phyloP scores from a whole-genome alignment of 2,329 filamentous ascomycete species.

The Orbilia brochopaga region DNA sequence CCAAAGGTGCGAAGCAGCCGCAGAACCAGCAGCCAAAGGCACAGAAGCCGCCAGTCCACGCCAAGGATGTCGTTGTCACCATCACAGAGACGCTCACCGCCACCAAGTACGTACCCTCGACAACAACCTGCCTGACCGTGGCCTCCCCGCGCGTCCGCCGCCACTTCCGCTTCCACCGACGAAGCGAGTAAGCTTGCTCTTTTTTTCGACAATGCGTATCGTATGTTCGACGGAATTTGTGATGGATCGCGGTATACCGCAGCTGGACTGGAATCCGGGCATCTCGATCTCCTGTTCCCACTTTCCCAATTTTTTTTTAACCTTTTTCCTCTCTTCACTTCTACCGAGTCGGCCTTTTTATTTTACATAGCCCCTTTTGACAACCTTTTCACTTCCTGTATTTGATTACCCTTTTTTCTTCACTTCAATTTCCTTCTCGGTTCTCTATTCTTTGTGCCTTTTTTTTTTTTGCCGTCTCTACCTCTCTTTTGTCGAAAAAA shows the following conservation, averaged over 20 bases:
- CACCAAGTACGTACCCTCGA: neutral
- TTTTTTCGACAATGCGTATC: constrained; percentile 6
- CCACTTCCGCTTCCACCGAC: constrained; percentile 28
- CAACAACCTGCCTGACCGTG: constrained; percentile 7
- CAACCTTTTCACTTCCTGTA: neutral
- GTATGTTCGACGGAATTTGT: constrained; percentile 13
- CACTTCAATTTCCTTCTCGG: neutral
- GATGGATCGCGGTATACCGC: constrained; percentile 20
- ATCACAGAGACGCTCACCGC: neutral
- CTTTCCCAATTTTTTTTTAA: constrained; percentile 10
- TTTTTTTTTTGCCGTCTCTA: neutral
- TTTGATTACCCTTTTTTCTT: neutral
- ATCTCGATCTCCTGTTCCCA: neutral
- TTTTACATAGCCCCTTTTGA: no score
- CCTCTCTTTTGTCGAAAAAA: neutral
- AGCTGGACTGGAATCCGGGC: constrained; percentile 19
- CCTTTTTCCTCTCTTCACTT: constrained; percentile 9
- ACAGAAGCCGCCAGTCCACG: neutral
- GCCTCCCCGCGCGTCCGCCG: constrained; percentile 31
- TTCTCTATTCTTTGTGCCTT: constrained; percentile 7
- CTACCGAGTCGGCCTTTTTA: neutral
- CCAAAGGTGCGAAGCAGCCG: neutral
- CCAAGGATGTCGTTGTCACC: neutral
- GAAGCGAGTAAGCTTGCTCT: constrained; percentile 13
- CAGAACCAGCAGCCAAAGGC: neutral